Evolutionary conservation across 2,329 filamentous ascomycete species (phyloP), one percentile per base, ranked within the genome.

Genomic region (Talaromyces sp.): DNA sequence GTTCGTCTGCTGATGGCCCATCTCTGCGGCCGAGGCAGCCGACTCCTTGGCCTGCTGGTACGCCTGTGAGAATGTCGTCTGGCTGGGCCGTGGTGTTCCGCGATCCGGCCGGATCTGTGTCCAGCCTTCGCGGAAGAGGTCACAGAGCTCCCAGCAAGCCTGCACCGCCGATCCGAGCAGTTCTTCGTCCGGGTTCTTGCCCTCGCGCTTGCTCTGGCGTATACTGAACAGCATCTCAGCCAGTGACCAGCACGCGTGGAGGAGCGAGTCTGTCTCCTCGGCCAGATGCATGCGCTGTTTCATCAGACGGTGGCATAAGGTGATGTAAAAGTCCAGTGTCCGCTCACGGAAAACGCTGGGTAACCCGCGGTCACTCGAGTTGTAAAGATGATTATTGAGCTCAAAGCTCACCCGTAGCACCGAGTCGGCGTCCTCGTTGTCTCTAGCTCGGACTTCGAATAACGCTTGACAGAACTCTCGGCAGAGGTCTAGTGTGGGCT

Each of bases 151-250:
- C 92, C 92, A 97, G 73, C 93, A 97, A 15, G 93, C 91, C 71
- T 96, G 92, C 0, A 96, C 90, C 1, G 93, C 92, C 1, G 91
- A 95, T 5, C 90, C 88, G 0, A 97, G 82, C 0, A 96, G 81
- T 70, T 96, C 93, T 70, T 93, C 91, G 65, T 96, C 91, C 0
- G 89, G 82, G 0, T 82, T 78, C 67, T 85, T 90, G 22, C 86
- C 87, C 66, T 95, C 91, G 36, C 89, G 83, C 65, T 84, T 87
- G 73, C 88, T 93, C 69, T 96, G 92, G 2, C 92, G 88, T 47
- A 98, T 82, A 72, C 87, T 96, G 75, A 96, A 96, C 0, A 98
- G 84, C 87, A 96, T 96, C 74, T 96, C 93, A 8, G 93, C 92
- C 13, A 98, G 78, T 3, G 88, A 85, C 93, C 93, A 97, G 71